Evolutionary conservation across 1,139 yeast genomes (phyloP), one percentile per base, ranked within the genome.

Genomic region (Saccharomyces pastorianus): DNA sequence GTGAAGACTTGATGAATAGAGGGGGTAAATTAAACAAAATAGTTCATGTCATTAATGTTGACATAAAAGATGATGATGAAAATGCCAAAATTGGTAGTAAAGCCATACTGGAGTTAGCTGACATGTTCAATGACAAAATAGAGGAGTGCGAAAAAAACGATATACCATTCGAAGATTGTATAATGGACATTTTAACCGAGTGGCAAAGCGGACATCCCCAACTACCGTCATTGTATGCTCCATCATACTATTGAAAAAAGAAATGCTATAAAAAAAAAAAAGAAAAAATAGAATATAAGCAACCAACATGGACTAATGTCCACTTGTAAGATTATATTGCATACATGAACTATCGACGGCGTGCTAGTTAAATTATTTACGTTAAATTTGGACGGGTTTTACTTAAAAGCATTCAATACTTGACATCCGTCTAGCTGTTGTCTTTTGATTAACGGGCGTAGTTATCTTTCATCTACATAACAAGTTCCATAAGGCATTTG

Each of bases 1-100:
- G 95, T 63, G 96, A 89, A 59, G 98, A 95, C 71, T 79, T 91
- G 62, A 79, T 90, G 79, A 79, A 81, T 60, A 76, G 98, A 61
- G 83, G 84, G 14, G 85, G 83, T 46, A 80, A 77, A 48, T 75
- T 83, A 53, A 83, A 82, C 64, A 79, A 83, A 58, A 78, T 88
- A 34, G 95, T 88, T 11, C 98, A 93, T 72, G 85, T 95, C 20
- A 84, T 95, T 59, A 95, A 95, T 71, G 81, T 95, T 49, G 99
- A 95, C 68, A 95, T 93, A 63, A 88, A 88, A 70, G 99, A 93
- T 77, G 97, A 93, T 71, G 90, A 90, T 66, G 96, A 89, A 64
- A 95, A 90, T 70, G 99, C 99, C 0, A 80, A 85, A 51, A 78
- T 88, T 53, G 99, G 99, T 57, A 98, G 96, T 26, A 80, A 83